Evolutionary conservation across 192 early-diverging fungal species (phyloP).

Genomic region (Thoreauomyces humboldtii): DNA sequence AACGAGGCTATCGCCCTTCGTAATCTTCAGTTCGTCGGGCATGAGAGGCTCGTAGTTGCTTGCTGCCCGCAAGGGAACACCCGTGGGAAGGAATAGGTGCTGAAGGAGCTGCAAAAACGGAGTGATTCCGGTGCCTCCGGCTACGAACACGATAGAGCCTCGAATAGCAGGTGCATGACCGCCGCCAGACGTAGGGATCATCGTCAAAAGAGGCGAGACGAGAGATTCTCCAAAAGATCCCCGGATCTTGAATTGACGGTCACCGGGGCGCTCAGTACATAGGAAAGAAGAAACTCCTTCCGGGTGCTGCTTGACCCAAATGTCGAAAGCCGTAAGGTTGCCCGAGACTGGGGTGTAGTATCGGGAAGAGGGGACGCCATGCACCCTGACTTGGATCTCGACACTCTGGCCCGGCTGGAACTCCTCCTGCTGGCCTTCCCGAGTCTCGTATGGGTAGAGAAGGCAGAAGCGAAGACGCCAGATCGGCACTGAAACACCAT

Average conservation of each 20-base stretch:
- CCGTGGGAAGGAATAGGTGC: constrained; percentile 35
- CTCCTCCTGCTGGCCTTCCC: constrained; percentile 13
- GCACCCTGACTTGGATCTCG: constrained; percentile 37
- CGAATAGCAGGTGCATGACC: background rate
- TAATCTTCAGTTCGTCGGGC: constrained; percentile 32
- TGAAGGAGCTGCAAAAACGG: constrained; percentile 33
- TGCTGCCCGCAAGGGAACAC: constrained; percentile 22
- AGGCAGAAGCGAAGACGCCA: constrained; percentile 34
- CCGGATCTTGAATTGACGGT: constrained; percentile 43
- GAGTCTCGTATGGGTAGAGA: constrained; percentile 36
- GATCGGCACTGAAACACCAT: background rate
- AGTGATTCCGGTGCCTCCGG: constrained; percentile 40
- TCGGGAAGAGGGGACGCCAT: constrained; percentile 25
- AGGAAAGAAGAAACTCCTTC: background rate
- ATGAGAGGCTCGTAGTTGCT: constrained; percentile 19
- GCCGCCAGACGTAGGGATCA: background rate
- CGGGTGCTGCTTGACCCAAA: constrained; percentile 24
- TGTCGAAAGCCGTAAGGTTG: constrained; percentile 33
- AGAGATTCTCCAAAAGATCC: constrained; percentile 41
- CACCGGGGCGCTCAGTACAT: constrained; percentile 28
- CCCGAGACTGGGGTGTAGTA: constrained; percentile 36
- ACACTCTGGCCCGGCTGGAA: constrained; percentile 43
- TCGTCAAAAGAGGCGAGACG: constrained; percentile 15
- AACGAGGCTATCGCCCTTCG: constrained; percentile 26
- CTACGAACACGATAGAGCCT: constrained; percentile 32